Evolutionary conservation across 225 moss, liverwort and hornwort species (phyloP), one percentile per base, ranked within the genome.

Genomic region (Sphagnum contortum): DNA sequence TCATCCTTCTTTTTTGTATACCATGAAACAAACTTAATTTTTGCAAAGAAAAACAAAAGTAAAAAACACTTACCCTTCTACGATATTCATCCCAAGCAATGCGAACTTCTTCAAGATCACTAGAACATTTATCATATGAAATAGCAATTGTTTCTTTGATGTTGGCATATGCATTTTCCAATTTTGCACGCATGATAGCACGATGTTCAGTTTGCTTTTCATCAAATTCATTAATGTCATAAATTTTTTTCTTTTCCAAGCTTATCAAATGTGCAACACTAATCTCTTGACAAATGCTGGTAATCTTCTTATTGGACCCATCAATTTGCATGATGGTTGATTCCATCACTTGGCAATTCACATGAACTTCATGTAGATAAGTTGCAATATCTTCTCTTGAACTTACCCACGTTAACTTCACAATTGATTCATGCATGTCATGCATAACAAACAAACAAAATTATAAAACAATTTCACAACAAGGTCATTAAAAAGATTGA

Each of bases 81-180:
- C 65, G 48, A 50, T 88, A 91, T 67, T 78, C 77, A 57, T 91
- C 86, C 91, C 91, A 91, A 48, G 85, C 85, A 77, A 81, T 81
- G 47, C 66, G 77, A 13, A 88, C 88, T 59, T 86, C 88, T 68
- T 91, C 91, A 4, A 83, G 67, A 13, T 86, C 81, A 76, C 91
- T 91, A 3, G 88, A 77, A 73, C 91, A 91, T 61, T 91, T 91
- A 50, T 77, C 73, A 63, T 91, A 91, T 2, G 91, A 88, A n/a
- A 65, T 80, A 61, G 64, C 53, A 59, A 88, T 76, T 3, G 75
- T 83, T 29, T 91, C 86, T 59, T 86, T 88, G 44, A 91, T 79
- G 61, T 48, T 71, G 2, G 58, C 64, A 50, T 71, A 79, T 9
- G 70, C 69, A 57, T 81, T 79, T 64, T 91, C 77, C 65, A 80